phyloP scores from a whole-genome alignment of 345 rosid genomes.

The Pugionium cornutum region DNA sequence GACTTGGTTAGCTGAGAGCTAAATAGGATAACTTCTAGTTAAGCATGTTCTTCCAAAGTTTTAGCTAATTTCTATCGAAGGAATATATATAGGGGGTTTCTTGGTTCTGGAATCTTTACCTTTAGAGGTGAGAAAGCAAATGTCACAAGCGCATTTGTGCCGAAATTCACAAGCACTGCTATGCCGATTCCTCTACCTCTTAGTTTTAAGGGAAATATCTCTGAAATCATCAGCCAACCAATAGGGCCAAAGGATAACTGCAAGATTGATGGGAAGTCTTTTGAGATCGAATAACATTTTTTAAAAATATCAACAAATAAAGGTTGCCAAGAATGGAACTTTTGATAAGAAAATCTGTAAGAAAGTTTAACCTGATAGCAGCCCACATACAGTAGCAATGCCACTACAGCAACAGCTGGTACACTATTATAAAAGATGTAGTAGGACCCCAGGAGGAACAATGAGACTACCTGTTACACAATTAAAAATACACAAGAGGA shows the following conservation, averaged over 20 bases:
- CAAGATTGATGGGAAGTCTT: slow-evolving; percentile 37
- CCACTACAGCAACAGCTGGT: slow-evolving; percentile 70
- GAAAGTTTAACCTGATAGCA: slow-evolving; percentile 79
- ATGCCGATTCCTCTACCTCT: slow-evolving; percentile 90
- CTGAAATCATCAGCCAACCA: slow-evolving; percentile 98
- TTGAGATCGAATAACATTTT: background rate
- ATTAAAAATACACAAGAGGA: background rate
- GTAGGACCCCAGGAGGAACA: slow-evolving; percentile 91
- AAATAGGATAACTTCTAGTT: slow-evolving; percentile 3
- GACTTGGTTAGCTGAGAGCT: background rate
- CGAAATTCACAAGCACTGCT: slow-evolving; percentile 92
- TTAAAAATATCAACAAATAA: background rate
- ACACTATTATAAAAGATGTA: slow-evolving; percentile 68
- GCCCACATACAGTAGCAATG: slow-evolving; percentile 84
- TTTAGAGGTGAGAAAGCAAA: slow-evolving; percentile 88
- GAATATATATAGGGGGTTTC: background rate
- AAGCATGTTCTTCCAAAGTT: slow-evolving; percentile 5
- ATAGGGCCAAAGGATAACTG: slow-evolving; percentile 98
- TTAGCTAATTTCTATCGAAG: background rate
- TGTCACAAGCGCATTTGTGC: slow-evolving; percentile 90
- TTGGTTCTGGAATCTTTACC: slow-evolving; percentile 46
- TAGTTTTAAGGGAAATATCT: slow-evolving; percentile 77
- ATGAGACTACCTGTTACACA: slow-evolving; percentile 63
- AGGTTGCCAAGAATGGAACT: background rate
- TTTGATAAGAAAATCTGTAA: slow-evolving; percentile 18